Evolutionary conservation across 176 grass and related monocot genomes (phyloP).

Genomic region (Carex cristatella): DNA sequence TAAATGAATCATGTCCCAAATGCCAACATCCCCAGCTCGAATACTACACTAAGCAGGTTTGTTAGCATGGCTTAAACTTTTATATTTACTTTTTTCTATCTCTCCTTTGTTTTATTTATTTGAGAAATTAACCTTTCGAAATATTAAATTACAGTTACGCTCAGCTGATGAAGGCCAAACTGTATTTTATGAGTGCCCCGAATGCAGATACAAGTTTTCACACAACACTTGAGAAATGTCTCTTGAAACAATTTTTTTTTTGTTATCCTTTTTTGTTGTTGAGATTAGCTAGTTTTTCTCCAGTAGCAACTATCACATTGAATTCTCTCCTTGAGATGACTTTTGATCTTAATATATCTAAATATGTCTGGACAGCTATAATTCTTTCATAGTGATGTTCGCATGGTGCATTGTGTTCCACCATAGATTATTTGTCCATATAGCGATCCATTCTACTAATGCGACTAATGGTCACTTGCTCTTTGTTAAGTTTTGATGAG

Average conservation of each 20-base stretch:
- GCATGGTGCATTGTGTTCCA: not conserved
- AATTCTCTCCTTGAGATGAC: not conserved
- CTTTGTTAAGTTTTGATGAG: not conserved
- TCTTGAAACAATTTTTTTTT: not conserved
- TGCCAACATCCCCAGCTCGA: slow-evolving; percentile 42
- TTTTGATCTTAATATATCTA: not conserved
- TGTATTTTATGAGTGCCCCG: slow-evolving; percentile 45
- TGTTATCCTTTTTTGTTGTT: not conserved
- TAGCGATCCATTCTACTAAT: not conserved
- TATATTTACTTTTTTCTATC: not conserved
- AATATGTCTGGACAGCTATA: not conserved
- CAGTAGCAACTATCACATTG: not conserved
- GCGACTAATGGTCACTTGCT: not conserved
- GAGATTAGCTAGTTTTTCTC: not conserved
- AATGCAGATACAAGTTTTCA: slow-evolving; percentile 32
- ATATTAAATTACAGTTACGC: slow-evolving; percentile 48
- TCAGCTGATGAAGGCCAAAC: slow-evolving; percentile 80
- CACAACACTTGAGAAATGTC: slow-evolving; percentile 34
- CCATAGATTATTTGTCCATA: too few species aligned
- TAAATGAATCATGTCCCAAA: slow-evolving; percentile 33
- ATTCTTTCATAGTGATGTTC: not conserved
- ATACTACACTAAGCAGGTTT: slow-evolving; percentile 63
- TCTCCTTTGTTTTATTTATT: not conserved
- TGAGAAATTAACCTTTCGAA: not conserved
- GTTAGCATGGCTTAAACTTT: slow-evolving; percentile 3